phyloP scores from a whole-genome alignment of 192 early-diverging fungal species.

The Coemansia aciculifera region DNA sequence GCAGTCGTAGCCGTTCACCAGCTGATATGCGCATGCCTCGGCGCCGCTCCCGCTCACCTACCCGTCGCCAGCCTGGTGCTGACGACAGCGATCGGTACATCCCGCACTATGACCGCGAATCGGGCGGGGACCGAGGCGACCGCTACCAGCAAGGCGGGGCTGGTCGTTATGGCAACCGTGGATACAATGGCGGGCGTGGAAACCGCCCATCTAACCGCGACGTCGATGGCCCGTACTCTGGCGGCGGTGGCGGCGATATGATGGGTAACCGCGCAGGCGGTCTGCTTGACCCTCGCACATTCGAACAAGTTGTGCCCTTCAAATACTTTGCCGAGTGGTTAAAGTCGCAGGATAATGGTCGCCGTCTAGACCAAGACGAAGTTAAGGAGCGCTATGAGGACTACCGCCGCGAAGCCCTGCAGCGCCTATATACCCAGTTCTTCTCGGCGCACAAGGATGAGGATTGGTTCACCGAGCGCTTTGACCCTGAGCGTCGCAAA shows the following conservation, averaged over 20 bases:
- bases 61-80: slow-evolving; percentile 27
- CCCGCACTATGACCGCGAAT: slow-evolving; percentile 83
- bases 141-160: slow-evolving; percentile 41
- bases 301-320: slow-evolving; percentile 76
- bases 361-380: slow-evolving; percentile 75
- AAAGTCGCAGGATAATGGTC: slow-evolving; percentile 57
- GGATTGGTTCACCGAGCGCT: slow-evolving; percentile 94
- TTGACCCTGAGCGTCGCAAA: slow-evolving; percentile 74
- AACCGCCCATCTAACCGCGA: slow-evolving; percentile 46
- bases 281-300: slow-evolving; percentile 69
- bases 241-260: slow-evolving; percentile 37
- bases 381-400: slow-evolving; percentile 72
- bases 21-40: slow-evolving; percentile 32
- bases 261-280: slow-evolving; percentile 22
- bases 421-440: slow-evolving; percentile 69
- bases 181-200: slow-evolving; percentile 42
- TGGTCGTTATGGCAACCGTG: slow-evolving; percentile 29
- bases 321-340: slow-evolving; percentile 75
- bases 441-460: slow-evolving; percentile 75
- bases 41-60: slow-evolving; percentile 50
- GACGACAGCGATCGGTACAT: slow-evolving; percentile 77
- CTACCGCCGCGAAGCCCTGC: slow-evolving; percentile 80
- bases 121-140: slow-evolving; percentile 35
- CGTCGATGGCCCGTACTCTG: slow-evolving; percentile 37
- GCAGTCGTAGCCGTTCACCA: slow-evolving; percentile 40